Evolutionary conservation across 352 stramenopile genomes (phyloP), one percentile per base, ranked within the genome.

Genomic region (Pythium volutum): DNA sequence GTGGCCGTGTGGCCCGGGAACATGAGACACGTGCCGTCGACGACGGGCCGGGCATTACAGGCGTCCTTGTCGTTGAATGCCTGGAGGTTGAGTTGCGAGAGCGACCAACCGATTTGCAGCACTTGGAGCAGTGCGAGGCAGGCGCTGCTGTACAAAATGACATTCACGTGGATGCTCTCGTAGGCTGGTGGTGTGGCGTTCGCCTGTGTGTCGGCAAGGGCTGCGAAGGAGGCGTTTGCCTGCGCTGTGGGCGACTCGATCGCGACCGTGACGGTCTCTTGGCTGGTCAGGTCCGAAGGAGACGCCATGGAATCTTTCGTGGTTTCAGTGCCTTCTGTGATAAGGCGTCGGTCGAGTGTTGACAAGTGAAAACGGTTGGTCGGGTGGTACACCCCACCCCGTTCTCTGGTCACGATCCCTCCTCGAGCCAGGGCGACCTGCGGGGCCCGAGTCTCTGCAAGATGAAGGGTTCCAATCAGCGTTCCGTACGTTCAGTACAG

Each of bases 81-180:
- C 16, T 67, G 79, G 27, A 83, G 66, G 66, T 90, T 90, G 63
- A 90, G 67, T 51, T 93, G 83, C 12, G 74, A 75, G 6, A 79
- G 77, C 10, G 74, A 79, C 83, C 79, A 69, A 60, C 79, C 72
- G 57, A 76, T 74, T 67, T 89, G 77, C 56, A 81, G 70, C 6
- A 75, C 55, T 36, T 81, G 76, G 26, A 91, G 50, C 43, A 87
- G 49, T 42, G 67, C 62, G 23, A 93, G 63, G 6, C 70, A 31
- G 8, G 78, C 62, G 43, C 80, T 91, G 2, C 29, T 62, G 55
- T 62, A 62, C 4, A 62, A 33, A 15, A 54, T 10, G 38, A 25
- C 26, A 38, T 26, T 23, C 22, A 59, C 52, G 36, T 12, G 25
- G 39, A 59, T 63, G 47, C 27, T 27, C 41, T 45, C 59, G 43